Conservation (phyloP, 306 rosid species). For the Vachellia collinsii region DNA sequence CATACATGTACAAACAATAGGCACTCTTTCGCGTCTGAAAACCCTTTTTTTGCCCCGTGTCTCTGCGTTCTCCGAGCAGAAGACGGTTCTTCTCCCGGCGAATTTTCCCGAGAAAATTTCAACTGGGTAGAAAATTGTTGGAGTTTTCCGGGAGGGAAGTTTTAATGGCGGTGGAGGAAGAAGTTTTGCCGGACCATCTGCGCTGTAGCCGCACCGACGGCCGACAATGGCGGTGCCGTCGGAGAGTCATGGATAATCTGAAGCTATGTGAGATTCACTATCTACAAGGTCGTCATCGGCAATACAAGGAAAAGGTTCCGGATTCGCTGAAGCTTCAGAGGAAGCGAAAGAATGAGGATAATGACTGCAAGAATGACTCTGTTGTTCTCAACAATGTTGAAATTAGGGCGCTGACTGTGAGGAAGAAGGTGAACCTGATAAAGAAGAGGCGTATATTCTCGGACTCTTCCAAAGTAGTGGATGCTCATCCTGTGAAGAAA, state of each 20-base stretch:
- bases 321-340: conserved; percentile 85
- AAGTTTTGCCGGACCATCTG: conserved; percentile 67
- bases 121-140: conserved; percentile 16
- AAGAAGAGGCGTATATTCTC: conserved; percentile 58
- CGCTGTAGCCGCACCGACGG: conserved; percentile 96
- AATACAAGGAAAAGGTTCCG: conserved; percentile 85
- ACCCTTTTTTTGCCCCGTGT: background rate
- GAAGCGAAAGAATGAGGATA: conserved; percentile 44
- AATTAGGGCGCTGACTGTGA: conserved; percentile 65
- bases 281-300: conserved; percentile 93
- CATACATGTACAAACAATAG: background rate
- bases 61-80: background rate
- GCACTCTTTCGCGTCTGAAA: background rate
- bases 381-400: conserved; percentile 41
- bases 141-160: background rate
- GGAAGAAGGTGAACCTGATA: conserved; percentile 48
- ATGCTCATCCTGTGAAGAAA: conserved; percentile 46
- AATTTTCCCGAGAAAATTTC: conserved; percentile 42
- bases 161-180: conserved; percentile 50
- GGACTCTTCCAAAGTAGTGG: conserved; percentile 48
- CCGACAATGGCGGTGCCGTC: conserved; percentile 91
- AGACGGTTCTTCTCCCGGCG: conserved; percentile 20
- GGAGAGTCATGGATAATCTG: conserved; percentile 75
- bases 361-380: conserved; percentile 14
- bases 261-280: conserved; percentile 97